phyloP scores from a whole-genome alignment of 805 yeast species.

The Brettanomyces bruxellensis region DNA sequence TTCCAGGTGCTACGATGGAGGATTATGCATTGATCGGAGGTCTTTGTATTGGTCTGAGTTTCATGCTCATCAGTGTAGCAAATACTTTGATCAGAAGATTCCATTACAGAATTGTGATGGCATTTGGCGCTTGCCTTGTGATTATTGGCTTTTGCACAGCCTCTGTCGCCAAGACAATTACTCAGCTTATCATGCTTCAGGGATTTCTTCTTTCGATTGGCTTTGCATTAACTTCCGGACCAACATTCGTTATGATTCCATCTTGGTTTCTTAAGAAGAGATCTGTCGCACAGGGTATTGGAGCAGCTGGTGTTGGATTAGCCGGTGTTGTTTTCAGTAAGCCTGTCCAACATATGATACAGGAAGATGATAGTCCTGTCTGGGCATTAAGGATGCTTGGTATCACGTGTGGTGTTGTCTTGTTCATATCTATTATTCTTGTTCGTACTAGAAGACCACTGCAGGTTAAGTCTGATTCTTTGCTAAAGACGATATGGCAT shows the following conservation, averaged over 20 bases:
- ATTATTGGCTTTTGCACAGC: slow-evolving; percentile 36
- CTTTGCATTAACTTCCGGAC: slow-evolving; percentile 30
- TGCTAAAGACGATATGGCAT: slow-evolving; percentile 12
- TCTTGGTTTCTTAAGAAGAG: slow-evolving; percentile 39
- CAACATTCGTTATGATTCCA: slow-evolving; percentile 30
- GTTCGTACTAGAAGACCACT: slow-evolving; percentile 18
- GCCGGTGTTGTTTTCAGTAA: slow-evolving; percentile 42
- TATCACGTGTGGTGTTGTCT: slow-evolving; percentile 18
- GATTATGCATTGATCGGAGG: slow-evolving; percentile 54
- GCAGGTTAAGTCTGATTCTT: slow-evolving; percentile 7
- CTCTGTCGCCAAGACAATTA: slow-evolving; percentile 31
- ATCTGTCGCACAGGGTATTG: slow-evolving; percentile 41
- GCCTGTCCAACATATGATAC: slow-evolving; percentile 33
- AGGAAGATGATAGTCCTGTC: slow-evolving; percentile 29
- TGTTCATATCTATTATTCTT: slow-evolving; percentile 12
- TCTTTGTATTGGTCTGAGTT: slow-evolving; percentile 44
- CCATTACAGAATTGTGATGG: slow-evolving; percentile 40
- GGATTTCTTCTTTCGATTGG: slow-evolving; percentile 39
- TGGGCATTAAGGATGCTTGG: slow-evolving; percentile 41
- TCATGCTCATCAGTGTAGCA: slow-evolving; percentile 52
- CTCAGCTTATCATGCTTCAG: slow-evolving; percentile 41
- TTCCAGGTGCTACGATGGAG: slow-evolving; percentile 40
- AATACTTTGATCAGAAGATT: slow-evolving; percentile 38
- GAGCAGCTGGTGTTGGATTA: slow-evolving; percentile 42
- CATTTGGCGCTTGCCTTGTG: slow-evolving; percentile 31